Percentiles rank a stretch among this genome's conserved stretches.
phyloP scores from a whole-genome alignment of 2,329 filamentous ascomycete genomes.

The Clonostachys rosea region DNA sequence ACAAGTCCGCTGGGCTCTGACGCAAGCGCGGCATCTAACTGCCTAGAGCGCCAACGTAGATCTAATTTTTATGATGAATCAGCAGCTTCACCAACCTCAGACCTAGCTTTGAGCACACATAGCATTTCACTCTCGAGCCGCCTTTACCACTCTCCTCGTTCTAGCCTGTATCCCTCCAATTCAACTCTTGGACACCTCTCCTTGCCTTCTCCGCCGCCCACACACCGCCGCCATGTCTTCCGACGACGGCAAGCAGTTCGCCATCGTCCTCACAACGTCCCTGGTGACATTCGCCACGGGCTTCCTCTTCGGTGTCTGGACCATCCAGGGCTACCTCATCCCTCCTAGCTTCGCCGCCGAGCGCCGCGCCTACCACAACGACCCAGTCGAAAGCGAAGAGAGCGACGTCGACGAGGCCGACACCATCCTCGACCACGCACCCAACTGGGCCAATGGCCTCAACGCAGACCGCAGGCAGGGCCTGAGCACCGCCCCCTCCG shows the following conservation, averaged over 20 bases:
- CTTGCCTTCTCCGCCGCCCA: too few species aligned
- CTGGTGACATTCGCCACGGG: constrained; percentile 71
- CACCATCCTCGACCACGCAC: constrained; percentile 57
- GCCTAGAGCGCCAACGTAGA: too few species aligned
- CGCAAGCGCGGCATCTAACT: too few species aligned
- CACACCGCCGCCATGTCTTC: not conserved
- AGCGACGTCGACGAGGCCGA: constrained; percentile 62
- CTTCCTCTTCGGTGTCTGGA: constrained; percentile 77
- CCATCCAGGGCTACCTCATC: constrained; percentile 55
- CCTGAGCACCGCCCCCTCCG: constrained; percentile 28
- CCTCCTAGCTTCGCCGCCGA: constrained; percentile 51
- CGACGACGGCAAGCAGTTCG: constrained; percentile 38
- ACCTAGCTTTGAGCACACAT: too few species aligned
- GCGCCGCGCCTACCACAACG: constrained; percentile 48
- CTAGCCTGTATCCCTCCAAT: too few species aligned
- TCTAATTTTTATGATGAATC: too few species aligned
- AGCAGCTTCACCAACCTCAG: too few species aligned
- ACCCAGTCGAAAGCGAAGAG: constrained; percentile 65
- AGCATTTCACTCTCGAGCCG: too few species aligned
- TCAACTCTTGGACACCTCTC: too few species aligned
- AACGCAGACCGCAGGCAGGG: constrained; percentile 57
- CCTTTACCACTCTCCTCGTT: too few species aligned
- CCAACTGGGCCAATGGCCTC: constrained; percentile 60
- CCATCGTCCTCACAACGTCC: constrained; percentile 67
- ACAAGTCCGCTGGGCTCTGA: too few species aligned